phyloP scores from a whole-genome alignment of 2,329 filamentous ascomycete species.

The Ilyonectria robusta region DNA sequence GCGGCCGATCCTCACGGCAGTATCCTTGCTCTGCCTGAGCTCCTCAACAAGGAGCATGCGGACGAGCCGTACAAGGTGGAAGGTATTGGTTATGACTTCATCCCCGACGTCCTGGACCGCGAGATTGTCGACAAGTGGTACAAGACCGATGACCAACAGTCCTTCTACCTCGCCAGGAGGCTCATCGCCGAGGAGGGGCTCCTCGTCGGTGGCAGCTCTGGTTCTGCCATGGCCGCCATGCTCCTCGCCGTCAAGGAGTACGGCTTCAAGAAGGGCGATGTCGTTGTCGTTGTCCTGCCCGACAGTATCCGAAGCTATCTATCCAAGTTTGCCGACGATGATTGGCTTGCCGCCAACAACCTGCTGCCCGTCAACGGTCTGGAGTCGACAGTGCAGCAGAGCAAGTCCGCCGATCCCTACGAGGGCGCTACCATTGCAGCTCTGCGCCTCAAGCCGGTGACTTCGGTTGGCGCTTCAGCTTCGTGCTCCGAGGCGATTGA shows the following conservation, averaged over 20 bases:
- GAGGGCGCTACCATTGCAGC: conserved; percentile 83
- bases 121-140: conserved; percentile 92
- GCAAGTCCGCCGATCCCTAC: conserved; percentile 75
- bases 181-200: conserved; percentile 96
- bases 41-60: conserved; percentile 82
- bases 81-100: conserved; percentile 98
- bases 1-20: conserved; percentile 94
- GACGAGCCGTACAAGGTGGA: conserved; percentile 97
- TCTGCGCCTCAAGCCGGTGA: conserved; percentile 93
- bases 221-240: conserved; percentile 89
- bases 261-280: conserved; percentile 84
- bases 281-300: conserved; percentile 91
- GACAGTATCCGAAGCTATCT: conserved; percentile 98
- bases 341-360: conserved; percentile 98
- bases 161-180: conserved; percentile 90
- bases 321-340: conserved; percentile 98
- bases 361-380: conserved; percentile 76
- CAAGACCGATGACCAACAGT: conserved; percentile 95
- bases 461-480: conserved; percentile 80
- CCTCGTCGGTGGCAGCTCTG: conserved; percentile 92
- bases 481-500: conserved; percentile 91
- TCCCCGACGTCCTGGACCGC: conserved; percentile 92
- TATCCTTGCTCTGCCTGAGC: conserved; percentile 86
- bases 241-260: conserved; percentile 83
- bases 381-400: conserved; percentile 63